Percentiles rank a stretch among this genome's conserved stretches.
Conservation (phyloP, 2,329 filamentous ascomycete species). For the Exophiala lecanii-corni region DNA sequence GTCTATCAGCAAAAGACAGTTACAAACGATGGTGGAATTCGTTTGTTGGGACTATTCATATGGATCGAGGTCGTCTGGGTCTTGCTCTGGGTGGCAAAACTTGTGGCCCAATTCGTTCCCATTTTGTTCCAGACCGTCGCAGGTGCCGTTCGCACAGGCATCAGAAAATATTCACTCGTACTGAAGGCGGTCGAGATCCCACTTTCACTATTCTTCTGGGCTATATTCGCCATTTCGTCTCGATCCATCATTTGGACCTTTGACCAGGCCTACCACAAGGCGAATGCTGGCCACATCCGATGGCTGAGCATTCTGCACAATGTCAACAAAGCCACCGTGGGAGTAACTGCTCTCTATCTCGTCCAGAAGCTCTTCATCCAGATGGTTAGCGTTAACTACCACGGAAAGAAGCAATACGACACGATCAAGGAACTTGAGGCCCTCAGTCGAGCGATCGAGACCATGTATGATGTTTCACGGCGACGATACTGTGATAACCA, state of each 20-base stretch:
- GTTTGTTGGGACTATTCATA: conserved; percentile 18
- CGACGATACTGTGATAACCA: conserved; percentile 10
- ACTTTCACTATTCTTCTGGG: conserved; percentile 14
- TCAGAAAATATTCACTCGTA: conserved; percentile 16
- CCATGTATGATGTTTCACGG: conserved; percentile 19
- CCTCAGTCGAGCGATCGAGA: conserved; percentile 14
- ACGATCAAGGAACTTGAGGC: conserved; percentile 20
- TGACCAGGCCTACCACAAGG: conserved; percentile 12
- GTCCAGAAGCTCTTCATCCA: conserved; percentile 19
- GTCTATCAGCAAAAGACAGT: conserved; percentile 8
- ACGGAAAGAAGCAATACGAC: conserved; percentile 19
- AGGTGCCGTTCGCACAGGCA: conserved; percentile 11
- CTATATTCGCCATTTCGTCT: background rate
- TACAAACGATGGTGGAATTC: conserved; percentile 8
- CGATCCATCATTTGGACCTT: conserved; percentile 15
- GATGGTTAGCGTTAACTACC: conserved; percentile 18
- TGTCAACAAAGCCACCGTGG: conserved; percentile 15
- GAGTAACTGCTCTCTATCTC: conserved; percentile 35
- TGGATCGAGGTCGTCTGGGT: conserved; percentile 21
- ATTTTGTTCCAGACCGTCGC: conserved; percentile 14
- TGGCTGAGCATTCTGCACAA: conserved; percentile 17
- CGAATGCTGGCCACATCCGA: conserved; percentile 11
- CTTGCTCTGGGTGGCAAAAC: conserved; percentile 17
- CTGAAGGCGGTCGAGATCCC: conserved; percentile 19
- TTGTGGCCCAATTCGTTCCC: conserved; percentile 14